Percentiles rank a stretch among this genome's conserved stretches.
phyloP scores from a whole-genome alignment of 176 grass and related monocot species.

The barley (Hordeum vulgare) region DNA sequence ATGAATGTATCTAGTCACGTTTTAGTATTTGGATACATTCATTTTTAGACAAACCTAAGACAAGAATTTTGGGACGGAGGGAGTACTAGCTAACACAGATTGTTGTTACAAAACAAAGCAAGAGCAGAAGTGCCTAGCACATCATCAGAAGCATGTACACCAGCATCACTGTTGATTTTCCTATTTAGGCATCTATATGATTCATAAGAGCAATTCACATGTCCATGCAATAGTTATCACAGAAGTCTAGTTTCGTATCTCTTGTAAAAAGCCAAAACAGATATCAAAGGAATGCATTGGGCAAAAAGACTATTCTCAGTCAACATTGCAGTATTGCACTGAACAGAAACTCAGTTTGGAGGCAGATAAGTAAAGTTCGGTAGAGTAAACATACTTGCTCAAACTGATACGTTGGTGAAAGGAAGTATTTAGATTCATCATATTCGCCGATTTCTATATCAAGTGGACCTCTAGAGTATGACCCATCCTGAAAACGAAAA shows the following conservation, averaged over 20 bases:
- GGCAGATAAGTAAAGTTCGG: conserved; percentile 4
- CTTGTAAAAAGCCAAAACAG: neutral
- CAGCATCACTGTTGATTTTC: neutral
- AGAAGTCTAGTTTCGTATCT: neutral
- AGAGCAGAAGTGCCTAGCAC: neutral
- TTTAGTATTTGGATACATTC: too few species aligned
- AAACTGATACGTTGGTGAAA: conserved; percentile 89
- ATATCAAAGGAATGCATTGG: neutral
- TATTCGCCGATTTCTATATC: conserved; percentile 67
- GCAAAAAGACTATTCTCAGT: conserved; percentile 17
- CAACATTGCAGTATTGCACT: neutral
- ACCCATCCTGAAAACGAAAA: conserved; percentile 75
- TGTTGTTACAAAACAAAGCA: neutral
- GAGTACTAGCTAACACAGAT: neutral
- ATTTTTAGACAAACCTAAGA: too few species aligned
- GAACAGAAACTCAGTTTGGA: neutral
- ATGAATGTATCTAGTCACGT: too few species aligned
- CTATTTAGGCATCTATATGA: neutral
- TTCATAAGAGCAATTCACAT: conserved; percentile 1
- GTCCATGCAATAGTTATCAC: neutral
- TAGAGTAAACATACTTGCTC: conserved; percentile 74
- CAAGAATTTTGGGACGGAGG: too few species aligned
- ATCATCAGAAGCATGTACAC: neutral
- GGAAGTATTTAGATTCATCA: conserved; percentile 85
- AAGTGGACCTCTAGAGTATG: conserved; percentile 90